These are phyloP conservation scores for Aphanomyces euteiches DNA, from an alignment of 352 stramenopile species.

Conservation along the genomic window DNA sequence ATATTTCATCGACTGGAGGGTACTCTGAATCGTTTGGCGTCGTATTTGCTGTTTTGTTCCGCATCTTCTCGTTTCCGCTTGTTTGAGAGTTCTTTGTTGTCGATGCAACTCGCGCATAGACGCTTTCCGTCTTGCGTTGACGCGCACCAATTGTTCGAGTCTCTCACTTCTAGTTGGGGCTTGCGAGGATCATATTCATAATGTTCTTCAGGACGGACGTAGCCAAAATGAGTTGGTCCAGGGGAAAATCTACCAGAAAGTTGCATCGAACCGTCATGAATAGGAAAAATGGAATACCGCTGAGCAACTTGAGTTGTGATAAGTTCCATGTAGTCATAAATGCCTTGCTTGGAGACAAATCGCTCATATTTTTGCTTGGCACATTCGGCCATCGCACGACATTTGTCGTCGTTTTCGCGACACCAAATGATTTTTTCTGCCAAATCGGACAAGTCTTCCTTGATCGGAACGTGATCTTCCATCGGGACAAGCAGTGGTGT, in stretches of 20 bases:
- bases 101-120: conserved; percentile 19
- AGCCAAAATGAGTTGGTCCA: conserved; percentile 13
- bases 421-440: conserved; percentile 98
- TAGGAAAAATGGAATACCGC: conserved; percentile 51
- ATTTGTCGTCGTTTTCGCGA: conserved; percentile 95
- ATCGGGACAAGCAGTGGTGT: conserved; percentile 95
- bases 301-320: conserved; percentile 90
- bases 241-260: neutral
- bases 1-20: neutral
- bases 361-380: conserved; percentile 93
- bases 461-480: conserved; percentile 97
- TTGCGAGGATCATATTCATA: neutral
- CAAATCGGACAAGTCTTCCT: conserved; percentile 95
- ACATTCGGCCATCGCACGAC: conserved; percentile 91
- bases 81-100: conserved; percentile 9
- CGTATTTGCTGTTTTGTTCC: conserved; percentile 10
- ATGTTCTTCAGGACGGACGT: conserved; percentile 3
- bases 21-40: conserved; percentile 16
- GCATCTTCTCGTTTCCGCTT: conserved; percentile 15
- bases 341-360: conserved; percentile 86
- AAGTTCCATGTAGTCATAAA: conserved; percentile 98
- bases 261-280: neutral
- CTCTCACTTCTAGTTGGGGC: neutral
- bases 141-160: conserved; percentile 1
- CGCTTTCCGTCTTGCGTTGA: neutral